A percentile compares a stretch with the other conserved stretches of the same genome.
These are phyloP conservation scores for Onygenales sp. DNA, from an alignment of 2,329 filamentous ascomycete genomes.

Conservation along the genomic window DNA sequence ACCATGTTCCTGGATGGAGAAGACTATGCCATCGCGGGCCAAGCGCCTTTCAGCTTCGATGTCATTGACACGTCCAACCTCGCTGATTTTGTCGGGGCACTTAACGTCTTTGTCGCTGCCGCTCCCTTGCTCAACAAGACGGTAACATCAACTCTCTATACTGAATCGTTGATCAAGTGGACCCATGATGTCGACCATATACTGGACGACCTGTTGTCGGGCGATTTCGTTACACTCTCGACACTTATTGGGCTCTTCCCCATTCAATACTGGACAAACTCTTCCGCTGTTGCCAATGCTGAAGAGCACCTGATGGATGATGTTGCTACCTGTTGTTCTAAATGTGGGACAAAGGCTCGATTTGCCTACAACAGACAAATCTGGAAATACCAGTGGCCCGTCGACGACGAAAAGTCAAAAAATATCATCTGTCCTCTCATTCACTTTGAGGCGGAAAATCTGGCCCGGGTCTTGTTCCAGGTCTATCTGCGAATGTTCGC, in stretches of 20 bases:
- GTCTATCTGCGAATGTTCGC: constrained; percentile 41
- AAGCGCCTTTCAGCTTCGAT: constrained; percentile 41
- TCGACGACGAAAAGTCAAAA: constrained; percentile 7
- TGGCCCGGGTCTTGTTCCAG: constrained; percentile 32
- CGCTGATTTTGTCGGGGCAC: constrained; percentile 33
- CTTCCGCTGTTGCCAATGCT: constrained; percentile 16
- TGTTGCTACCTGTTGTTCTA: constrained; percentile 9
- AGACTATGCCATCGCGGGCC: constrained; percentile 28
- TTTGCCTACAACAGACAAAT: constrained; percentile 9
- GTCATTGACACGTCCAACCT: constrained; percentile 48
- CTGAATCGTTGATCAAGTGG: constrained; percentile 35
- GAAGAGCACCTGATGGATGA: constrained; percentile 24
- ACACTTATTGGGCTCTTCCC: constrained; percentile 43
- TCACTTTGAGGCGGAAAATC: constrained; percentile 26
- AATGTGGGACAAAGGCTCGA: constrained; percentile 14
- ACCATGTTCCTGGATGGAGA: constrained; percentile 34
- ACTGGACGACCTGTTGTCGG: constrained; percentile 37
- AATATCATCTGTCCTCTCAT: constrained; percentile 1
- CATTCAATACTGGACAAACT: constrained; percentile 43
- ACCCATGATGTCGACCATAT: constrained; percentile 19
- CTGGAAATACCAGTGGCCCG: constrained; percentile 10
- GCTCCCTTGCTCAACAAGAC: constrained; percentile 38
- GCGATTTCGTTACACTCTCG: constrained; percentile 39
- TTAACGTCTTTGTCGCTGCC: constrained; percentile 40
- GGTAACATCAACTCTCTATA: constrained; percentile 41